Evolutionary conservation across 73 alveolate species (phyloP).

Genomic region (Paramecium sonneborni): DNA sequence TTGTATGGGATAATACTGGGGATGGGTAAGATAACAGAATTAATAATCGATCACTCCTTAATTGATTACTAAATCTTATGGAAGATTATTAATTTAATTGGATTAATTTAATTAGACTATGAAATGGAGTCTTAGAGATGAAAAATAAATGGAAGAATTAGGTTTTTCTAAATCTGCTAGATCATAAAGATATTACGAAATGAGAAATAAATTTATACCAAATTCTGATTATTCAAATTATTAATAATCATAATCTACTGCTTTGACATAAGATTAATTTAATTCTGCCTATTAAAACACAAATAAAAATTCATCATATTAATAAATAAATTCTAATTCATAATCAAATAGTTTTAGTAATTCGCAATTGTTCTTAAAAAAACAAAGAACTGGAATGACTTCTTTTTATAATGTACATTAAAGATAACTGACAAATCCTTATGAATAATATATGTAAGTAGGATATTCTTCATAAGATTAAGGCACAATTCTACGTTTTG

Average conservation of each 20-base stretch:
- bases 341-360: background rate
- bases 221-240: slow-evolving; percentile 9
- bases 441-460: slow-evolving; percentile 16
- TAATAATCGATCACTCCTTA: background rate
- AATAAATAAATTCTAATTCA: background rate
- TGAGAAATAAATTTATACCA: slow-evolving; percentile 15
- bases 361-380: background rate
- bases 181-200: slow-evolving; percentile 47
- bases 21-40: slow-evolving; percentile 34
- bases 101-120: slow-evolving; percentile 62
- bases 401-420: background rate
- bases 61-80: slow-evolving; percentile 48
- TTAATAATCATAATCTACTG: background rate
- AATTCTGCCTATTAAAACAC: background rate
- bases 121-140: slow-evolving; percentile 67
- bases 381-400: background rate
- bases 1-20: slow-evolving; percentile 73
- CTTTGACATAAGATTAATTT: background rate
- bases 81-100: slow-evolving; percentile 61
- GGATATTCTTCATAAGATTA: background rate
- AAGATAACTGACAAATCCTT: slow-evolving; percentile 16
- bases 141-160: slow-evolving; percentile 64
- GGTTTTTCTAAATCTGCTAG: slow-evolving; percentile 61
- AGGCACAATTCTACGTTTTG: slow-evolving; percentile 16
- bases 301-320: background rate